These are phyloP conservation scores for Penicillium sp. DNA, from an alignment of 2,329 filamentous ascomycete genomes.

Conservation along the genomic window DNA sequence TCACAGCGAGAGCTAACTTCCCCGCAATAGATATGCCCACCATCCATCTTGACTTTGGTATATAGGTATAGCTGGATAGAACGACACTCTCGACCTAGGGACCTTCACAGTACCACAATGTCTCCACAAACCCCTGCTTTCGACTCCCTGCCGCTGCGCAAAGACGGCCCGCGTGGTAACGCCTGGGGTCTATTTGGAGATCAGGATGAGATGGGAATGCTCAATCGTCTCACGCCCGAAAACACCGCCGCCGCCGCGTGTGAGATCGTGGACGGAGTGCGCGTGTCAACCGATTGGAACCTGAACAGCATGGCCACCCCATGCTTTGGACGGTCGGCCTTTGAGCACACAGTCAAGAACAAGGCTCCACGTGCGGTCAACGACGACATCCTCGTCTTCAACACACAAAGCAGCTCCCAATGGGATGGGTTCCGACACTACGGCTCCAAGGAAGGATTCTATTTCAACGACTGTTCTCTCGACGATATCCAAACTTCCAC, in stretches of 20 bases:
- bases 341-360: constrained; percentile 51
- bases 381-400: constrained; percentile 57
- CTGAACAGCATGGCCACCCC: constrained; percentile 51
- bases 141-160: constrained; percentile 47
- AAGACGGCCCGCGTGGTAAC: constrained; percentile 49
- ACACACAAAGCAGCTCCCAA: constrained; percentile 55
- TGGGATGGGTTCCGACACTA: constrained; percentile 44
- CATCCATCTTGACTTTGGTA: not conserved
- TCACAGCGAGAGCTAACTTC: not conserved
- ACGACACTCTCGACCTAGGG: too few relatives aligned
- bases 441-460: constrained; percentile 38
- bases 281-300: constrained; percentile 57
- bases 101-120: constrained; percentile 1
- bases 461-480: constrained; percentile 41
- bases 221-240: constrained; percentile 52
- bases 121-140: constrained; percentile 31
- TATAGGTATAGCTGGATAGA: not conserved
- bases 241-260: constrained; percentile 40
- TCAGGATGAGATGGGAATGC: constrained; percentile 50
- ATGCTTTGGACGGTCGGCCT: constrained; percentile 53
- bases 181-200: constrained; percentile 54
- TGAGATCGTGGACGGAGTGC: constrained; percentile 41
- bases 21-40: not conserved
- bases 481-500: constrained; percentile 34
- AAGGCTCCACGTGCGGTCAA: constrained; percentile 53